Conservation (phyloP, 1,284 basidiomycete genomes). For the Mycosarcoma mackinlayi region DNA sequence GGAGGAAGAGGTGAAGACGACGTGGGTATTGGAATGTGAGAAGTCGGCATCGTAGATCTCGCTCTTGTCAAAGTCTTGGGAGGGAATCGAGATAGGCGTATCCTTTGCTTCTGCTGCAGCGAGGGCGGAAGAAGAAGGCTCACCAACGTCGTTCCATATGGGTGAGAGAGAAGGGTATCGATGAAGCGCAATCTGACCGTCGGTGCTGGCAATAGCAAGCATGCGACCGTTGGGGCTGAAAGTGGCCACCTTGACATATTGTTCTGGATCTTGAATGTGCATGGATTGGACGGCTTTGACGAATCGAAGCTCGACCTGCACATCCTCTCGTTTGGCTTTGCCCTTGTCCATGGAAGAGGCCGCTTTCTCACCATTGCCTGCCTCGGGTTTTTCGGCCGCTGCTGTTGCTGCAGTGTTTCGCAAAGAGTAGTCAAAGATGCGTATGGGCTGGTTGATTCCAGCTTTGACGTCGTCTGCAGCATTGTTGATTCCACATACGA, state of each 20-base stretch:
- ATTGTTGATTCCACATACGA: constrained; percentile 64
- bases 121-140: constrained; percentile 26
- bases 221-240: constrained; percentile 59
- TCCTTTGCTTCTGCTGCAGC: constrained; percentile 43
- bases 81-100: constrained; percentile 42
- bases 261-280: constrained; percentile 53
- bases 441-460: constrained; percentile 53
- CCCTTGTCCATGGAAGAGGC: constrained; percentile 18
- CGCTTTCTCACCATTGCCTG: constrained; percentile 1
- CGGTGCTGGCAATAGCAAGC: constrained; percentile 59
- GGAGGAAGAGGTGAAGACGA: constrained; percentile 56
- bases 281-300: constrained; percentile 34
- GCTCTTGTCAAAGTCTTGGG: constrained; percentile 48
- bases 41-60: constrained; percentile 66
- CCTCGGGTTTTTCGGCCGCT: background rate
- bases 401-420: background rate
- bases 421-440: constrained; percentile 52
- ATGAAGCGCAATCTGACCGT: constrained; percentile 59
- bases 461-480: constrained; percentile 29
- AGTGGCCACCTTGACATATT: constrained; percentile 50
- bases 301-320: constrained; percentile 30
- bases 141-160: constrained; percentile 43
- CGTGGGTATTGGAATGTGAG: constrained; percentile 56
- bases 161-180: constrained; percentile 54
- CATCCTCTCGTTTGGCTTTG: constrained; percentile 21